Percentiles rank a stretch among this genome's conserved stretches.
These are phyloP conservation scores for Colletotrichum aenigma DNA, from an alignment of 2,329 filamentous ascomycete genomes.

Conservation along the genomic window DNA sequence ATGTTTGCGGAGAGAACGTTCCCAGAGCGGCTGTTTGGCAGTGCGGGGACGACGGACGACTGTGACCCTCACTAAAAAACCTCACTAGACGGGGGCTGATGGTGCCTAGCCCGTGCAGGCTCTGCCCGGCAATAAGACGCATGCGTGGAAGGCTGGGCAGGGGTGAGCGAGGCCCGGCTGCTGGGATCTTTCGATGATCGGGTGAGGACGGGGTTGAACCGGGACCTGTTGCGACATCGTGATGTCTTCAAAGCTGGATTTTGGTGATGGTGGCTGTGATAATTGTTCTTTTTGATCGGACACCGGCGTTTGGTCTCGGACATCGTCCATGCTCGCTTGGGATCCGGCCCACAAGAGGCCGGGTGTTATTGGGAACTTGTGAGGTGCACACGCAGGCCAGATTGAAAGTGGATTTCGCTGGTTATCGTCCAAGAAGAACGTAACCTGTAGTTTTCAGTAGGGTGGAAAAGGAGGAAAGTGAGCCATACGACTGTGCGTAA, in stretches of 20 bases:
- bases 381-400: neutral
- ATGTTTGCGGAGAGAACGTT: neutral
- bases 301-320: neutral
- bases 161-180: neutral
- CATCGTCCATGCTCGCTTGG: neutral
- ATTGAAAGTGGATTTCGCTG: neutral
- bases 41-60: conserved; percentile 11
- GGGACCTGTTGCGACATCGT: neutral
- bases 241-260: neutral
- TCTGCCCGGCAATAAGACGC: neutral
- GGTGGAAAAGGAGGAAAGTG: no score
- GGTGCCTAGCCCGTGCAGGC: neutral
- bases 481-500: neutral
- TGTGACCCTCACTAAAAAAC: conserved; percentile 3
- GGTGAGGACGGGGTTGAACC: neutral
- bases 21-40: neutral
- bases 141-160: neutral
- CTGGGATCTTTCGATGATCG: conserved; percentile 7
- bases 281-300: neutral
- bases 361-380: neutral
- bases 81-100: neutral
- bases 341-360: neutral
- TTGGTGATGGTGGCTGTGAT: neutral
- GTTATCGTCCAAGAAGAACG: neutral
- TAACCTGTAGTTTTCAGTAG: neutral